Evolutionary conservation across 805 yeast species (phyloP).

Genomic region (Zygosaccharomyces kombuchaensis): DNA sequence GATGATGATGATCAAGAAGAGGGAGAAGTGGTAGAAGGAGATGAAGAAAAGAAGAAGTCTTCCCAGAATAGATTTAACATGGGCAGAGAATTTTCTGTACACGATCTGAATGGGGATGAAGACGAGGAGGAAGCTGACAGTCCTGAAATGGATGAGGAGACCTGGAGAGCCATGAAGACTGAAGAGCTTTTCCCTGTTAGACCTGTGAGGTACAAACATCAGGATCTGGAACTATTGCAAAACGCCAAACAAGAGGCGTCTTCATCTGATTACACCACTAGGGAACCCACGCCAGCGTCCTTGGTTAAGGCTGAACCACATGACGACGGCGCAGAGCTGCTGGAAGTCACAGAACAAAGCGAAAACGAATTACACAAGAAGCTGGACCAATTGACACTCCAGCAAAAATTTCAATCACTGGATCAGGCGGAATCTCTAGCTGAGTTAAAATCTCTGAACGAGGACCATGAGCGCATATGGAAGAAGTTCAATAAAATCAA

Average conservation of each 20-base stretch:
- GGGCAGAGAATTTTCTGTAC: slow-evolving; percentile 55
- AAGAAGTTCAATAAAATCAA: slow-evolving; percentile 29
- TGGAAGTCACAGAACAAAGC: slow-evolving; percentile 19
- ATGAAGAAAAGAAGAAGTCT: slow-evolving; percentile 20
- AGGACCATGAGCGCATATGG: slow-evolving; percentile 40
- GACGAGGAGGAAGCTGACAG: slow-evolving; percentile 19
- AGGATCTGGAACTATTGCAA: slow-evolving; percentile 37
- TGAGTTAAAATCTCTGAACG: slow-evolving; percentile 35
- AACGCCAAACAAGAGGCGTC: slow-evolving; percentile 29
- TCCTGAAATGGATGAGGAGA: slow-evolving; percentile 27
- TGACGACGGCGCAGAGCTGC: slow-evolving; percentile 13
- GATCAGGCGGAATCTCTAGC: slow-evolving; percentile 35
- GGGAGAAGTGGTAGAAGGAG: slow-evolving; percentile 33
- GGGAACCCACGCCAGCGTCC: slow-evolving; percentile 28
- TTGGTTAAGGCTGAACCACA: slow-evolving; percentile 6
- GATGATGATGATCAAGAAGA: slow-evolving; percentile 30
- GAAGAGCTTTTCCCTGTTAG: slow-evolving; percentile 60
- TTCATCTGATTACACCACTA: slow-evolving; percentile 19
- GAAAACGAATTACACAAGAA: slow-evolving; percentile 29
- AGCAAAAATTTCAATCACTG: slow-evolving; percentile 29
- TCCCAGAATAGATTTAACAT: slow-evolving; percentile 48
- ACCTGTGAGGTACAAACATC: slow-evolving; percentile 51
- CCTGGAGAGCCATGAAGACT: slow-evolving; percentile 24
- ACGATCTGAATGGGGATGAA: slow-evolving; percentile 29
- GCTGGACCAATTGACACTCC: slow-evolving; percentile 27